Evolutionary conservation across 2,329 filamentous ascomycete genomes (phyloP).

Genomic region (Claviceps maximensis): DNA sequence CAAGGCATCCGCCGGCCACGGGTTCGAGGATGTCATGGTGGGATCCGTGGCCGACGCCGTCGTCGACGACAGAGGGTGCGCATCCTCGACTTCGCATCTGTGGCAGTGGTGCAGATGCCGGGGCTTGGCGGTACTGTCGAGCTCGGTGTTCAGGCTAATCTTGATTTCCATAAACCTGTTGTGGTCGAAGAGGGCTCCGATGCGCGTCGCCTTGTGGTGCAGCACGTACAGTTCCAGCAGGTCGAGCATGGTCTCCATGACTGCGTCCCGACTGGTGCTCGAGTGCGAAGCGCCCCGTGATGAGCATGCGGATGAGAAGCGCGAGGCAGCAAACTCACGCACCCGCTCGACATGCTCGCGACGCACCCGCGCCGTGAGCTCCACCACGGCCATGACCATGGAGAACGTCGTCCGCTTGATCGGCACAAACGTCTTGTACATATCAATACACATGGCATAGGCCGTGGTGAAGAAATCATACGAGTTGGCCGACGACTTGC

Average conservation of each 20-base stretch:
- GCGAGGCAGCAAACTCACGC: constrained; percentile 34
- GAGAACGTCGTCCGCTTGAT: constrained; percentile 82
- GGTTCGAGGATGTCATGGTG: constrained; percentile 20
- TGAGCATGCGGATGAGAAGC: constrained; percentile 8
- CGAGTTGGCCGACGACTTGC: constrained; percentile 9
- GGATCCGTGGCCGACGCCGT: constrained; percentile 7
- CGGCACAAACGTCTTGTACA: constrained; percentile 87
- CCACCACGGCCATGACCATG: constrained; percentile 69
- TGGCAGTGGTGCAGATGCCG: constrained; percentile 51
- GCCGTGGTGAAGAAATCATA: constrained; percentile 49
- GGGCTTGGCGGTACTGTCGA: constrained; percentile 46
- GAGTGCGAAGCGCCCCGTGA: constrained; percentile 17
- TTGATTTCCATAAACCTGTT: constrained; percentile 76
- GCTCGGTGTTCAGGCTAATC: constrained; percentile 73
- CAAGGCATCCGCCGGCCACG: constrained; percentile 22
- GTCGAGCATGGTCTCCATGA: constrained; percentile 74
- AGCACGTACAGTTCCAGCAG: constrained; percentile 87
- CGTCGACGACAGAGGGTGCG: constrained; percentile 19
- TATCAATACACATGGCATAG: constrained; percentile 73
- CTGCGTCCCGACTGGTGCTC: constrained; percentile 29
- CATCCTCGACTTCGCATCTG: constrained; percentile 31
- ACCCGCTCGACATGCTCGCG: constrained; percentile 39
- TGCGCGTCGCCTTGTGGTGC: constrained; percentile 58
- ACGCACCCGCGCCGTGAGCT: constrained; percentile 62
- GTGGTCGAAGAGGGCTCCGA: constrained; percentile 59